Base-by-base conservation (phyloP, 805 yeast genomes). In the Scheffersomyces ergatensis region DNA sequence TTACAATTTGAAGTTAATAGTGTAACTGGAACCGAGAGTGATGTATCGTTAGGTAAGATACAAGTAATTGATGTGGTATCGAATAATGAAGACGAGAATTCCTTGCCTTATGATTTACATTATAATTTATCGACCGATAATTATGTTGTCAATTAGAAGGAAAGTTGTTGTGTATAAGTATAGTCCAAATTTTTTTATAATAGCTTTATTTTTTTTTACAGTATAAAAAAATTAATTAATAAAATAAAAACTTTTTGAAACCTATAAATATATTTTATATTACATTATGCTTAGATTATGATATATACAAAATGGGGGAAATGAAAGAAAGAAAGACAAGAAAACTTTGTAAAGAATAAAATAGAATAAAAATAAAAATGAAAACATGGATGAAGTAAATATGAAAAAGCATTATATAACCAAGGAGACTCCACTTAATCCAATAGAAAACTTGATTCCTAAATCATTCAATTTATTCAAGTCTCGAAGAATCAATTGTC, bases 51-150 rank as follows among this genome's bases (percentile, higher is more conserved):
- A 47, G 88, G 92, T 40, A 74, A 77, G 38, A 82, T 90, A 42
- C 76, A 74, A 48, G 79, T 88, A 34, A 63, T 76, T 32, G 82
- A 77, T 44, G 80, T 86, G 45, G 76, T 78, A 19, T 63, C 75
- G 17, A 67, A 63, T 35, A 72, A 67, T 40, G 80, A 67, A 29
- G 78, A 70, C 25, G 78, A 75, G 49, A 72, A 66, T 34, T 74
- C 82, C 17, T 73, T 85, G 47, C 88, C 90, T 40, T 88, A 80
- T 61, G 89, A 83, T 51, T 75, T 82, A 57, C 76, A 78, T 47
- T 73, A 77, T 43, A 76, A 72, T 47, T 64, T 82, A 45, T 54
- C 68, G n/a, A 62, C 81, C 20, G 92, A 85, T 47, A 76, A 77
- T 29, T 82, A 77, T 58, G 70, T 71, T 39, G 72, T 82, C 48